These are phyloP conservation scores for Beta macrorhiza DNA, from an alignment of 179 eudicot species.

Conservation along the genomic window DNA sequence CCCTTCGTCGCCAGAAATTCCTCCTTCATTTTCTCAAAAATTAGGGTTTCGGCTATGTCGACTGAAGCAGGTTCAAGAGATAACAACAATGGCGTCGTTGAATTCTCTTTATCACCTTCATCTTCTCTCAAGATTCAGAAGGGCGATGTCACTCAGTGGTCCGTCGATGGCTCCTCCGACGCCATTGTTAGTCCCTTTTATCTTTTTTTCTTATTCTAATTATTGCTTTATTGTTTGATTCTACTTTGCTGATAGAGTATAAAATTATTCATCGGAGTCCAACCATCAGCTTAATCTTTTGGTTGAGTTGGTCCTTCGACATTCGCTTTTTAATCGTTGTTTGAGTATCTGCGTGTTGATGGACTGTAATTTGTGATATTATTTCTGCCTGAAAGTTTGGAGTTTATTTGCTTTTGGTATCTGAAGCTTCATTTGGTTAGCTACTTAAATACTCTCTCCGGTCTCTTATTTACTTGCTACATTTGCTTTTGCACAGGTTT, in stretches of 20 bases:
- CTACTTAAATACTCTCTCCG: too few species aligned
- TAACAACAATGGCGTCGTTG: not conserved
- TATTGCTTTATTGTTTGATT: not conserved
- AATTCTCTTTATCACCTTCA: conserved; percentile 46
- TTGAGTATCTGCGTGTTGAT: too few species aligned
- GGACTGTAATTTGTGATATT: too few species aligned
- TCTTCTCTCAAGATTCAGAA: conserved; percentile 53
- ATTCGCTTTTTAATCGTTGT: too few species aligned
- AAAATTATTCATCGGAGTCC: too few species aligned
- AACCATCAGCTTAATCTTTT: too few species aligned
- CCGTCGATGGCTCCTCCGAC: conserved; percentile 70
- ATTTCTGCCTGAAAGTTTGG: too few species aligned
- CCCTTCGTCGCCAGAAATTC: not conserved
- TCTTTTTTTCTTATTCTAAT: not conserved
- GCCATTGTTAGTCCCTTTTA: conserved; percentile 57
- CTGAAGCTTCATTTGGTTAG: too few species aligned
- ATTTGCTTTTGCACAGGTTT: too few species aligned
- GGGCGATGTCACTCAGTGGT: conserved; percentile 87
- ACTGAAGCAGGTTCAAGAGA: conserved; percentile 12
- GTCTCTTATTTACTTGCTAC: too few species aligned
- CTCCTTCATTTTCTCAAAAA: not conserved
- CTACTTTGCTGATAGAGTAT: not conserved
- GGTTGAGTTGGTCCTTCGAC: too few species aligned
- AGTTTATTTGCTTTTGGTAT: too few species aligned
- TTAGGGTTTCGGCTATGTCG: conserved; percentile 41